Conservation (phyloP, 2,329 filamentous ascomycete species). For the Pseudogymnoascus pannorum region DNA sequence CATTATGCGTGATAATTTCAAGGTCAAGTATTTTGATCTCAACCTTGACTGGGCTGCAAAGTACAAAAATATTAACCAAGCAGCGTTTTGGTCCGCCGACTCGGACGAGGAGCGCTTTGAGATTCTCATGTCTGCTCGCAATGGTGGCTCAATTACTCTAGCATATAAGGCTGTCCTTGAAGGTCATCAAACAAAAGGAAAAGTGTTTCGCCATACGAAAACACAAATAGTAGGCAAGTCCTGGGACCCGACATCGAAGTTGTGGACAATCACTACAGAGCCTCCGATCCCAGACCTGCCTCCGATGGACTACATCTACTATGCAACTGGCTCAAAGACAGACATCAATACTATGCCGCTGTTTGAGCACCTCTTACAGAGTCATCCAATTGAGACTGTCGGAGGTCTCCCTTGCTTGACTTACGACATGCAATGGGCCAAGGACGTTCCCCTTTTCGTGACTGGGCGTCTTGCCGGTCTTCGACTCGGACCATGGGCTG, state of each 20-base stretch:
- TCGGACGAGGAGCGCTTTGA: conserved; percentile 60
- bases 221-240: conserved; percentile 46
- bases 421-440: conserved; percentile 68
- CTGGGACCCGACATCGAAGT: conserved; percentile 41
- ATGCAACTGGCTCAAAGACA: conserved; percentile 61
- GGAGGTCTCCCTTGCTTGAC: conserved; percentile 67
- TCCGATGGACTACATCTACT: conserved; percentile 33
- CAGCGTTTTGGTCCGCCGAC: conserved; percentile 70
- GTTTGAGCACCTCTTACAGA: conserved; percentile 49
- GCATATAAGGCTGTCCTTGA: conserved; percentile 59
- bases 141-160: conserved; percentile 67
- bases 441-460: conserved; percentile 66
- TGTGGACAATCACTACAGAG: conserved; percentile 45
- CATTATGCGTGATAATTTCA: conserved; percentile 52
- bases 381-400: conserved; percentile 53
- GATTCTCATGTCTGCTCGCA: conserved; percentile 57
- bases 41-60: conserved; percentile 75
- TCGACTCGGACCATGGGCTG: conserved; percentile 63
- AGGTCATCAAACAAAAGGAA: conserved; percentile 45
- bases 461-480: conserved; percentile 61
- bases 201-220: conserved; percentile 48
- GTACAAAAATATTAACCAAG: conserved; percentile 70
- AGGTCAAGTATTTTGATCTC: conserved; percentile 71
- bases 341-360: conserved; percentile 55
- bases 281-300: conserved; percentile 44